Evolutionary conservation across 1,284 basidiomycete genomes (phyloP).

Genomic region (Phenoliferia sp.): DNA sequence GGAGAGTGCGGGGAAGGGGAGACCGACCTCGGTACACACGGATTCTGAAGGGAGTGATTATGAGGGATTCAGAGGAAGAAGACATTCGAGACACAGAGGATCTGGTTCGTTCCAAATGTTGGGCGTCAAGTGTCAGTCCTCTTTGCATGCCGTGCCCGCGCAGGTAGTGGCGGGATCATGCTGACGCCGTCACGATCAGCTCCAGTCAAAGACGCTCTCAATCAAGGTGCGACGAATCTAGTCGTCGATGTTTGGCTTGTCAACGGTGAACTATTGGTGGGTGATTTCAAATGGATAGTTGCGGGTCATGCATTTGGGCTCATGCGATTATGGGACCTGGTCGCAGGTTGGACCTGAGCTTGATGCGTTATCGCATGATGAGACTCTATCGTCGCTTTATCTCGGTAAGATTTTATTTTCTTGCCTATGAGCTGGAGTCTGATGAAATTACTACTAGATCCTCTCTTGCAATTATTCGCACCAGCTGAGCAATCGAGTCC

Average conservation of each 20-base stretch:
- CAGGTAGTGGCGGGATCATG: not conserved
- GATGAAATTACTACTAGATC: slow-evolving; percentile 5
- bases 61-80: too few species aligned
- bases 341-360: slow-evolving; percentile 6
- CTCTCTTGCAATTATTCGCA: slow-evolving; percentile 16
- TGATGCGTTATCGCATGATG: not conserved
- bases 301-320: not conserved
- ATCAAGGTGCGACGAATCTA: slow-evolving; percentile 12
- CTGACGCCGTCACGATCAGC: not conserved
- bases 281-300: not conserved
- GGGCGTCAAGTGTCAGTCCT: too few species aligned
- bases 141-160: not conserved
- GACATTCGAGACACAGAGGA: too few species aligned
- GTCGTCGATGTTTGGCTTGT: slow-evolving; percentile 17
- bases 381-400: slow-evolving; percentile 12
- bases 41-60: too few species aligned
- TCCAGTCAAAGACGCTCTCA: not conserved
- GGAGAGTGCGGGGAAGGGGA: too few species aligned
- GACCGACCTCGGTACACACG: too few species aligned
- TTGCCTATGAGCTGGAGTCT: not conserved
- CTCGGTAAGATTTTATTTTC: slow-evolving; percentile 8
- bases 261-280: slow-evolving; percentile 20
- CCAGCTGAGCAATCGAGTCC: not conserved
- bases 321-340: too few species aligned
- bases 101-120: too few species aligned